A percentile compares a stretch with the other conserved stretches of the same genome.
These are phyloP conservation scores for Candida vaughaniae DNA, from an alignment of 805 yeast genomes.

Conservation along the genomic window DNA sequence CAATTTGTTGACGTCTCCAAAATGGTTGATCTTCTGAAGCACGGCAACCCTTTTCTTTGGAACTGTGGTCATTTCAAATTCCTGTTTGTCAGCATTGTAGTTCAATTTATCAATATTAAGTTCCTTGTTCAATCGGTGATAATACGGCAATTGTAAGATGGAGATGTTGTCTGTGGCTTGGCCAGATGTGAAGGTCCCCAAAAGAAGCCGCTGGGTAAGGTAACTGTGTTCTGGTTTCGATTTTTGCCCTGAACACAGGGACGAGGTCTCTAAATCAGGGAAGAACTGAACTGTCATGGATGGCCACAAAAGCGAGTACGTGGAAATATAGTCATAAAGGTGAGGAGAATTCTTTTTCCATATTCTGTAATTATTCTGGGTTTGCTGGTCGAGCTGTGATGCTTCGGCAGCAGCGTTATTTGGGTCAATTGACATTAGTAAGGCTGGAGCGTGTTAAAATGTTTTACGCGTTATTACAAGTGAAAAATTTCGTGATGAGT, in stretches of 20 bases:
- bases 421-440: not conserved
- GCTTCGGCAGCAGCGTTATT: not conserved
- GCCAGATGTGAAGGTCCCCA: constrained; percentile 67
- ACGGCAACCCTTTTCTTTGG: constrained; percentile 27
- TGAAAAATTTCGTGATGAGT: constrained; percentile 10
- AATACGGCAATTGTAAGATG: constrained; percentile 32
- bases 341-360: constrained; percentile 47
- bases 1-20: constrained; percentile 72
- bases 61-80: constrained; percentile 34
- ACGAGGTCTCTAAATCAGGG: constrained; percentile 36
- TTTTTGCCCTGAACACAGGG: no score
- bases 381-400: constrained; percentile 23
- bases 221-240: constrained; percentile 11
- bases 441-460: no score
- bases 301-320: constrained; percentile 45
- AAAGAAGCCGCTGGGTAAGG: constrained; percentile 42
- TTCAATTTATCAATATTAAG: constrained; percentile 36
- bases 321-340: constrained; percentile 40
- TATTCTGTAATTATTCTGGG: constrained; percentile 34
- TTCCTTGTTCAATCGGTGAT: constrained; percentile 30
- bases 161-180: constrained; percentile 49
- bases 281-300: constrained; percentile 41
- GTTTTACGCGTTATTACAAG: no score
- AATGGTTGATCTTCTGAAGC: constrained; percentile 61
- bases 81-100: constrained; percentile 38